A percentile compares a stretch with the other conserved stretches of the same genome.
Conservation (phyloP, 2,329 filamentous ascomycete species). For the Aspergillus sclerotialis region DNA sequence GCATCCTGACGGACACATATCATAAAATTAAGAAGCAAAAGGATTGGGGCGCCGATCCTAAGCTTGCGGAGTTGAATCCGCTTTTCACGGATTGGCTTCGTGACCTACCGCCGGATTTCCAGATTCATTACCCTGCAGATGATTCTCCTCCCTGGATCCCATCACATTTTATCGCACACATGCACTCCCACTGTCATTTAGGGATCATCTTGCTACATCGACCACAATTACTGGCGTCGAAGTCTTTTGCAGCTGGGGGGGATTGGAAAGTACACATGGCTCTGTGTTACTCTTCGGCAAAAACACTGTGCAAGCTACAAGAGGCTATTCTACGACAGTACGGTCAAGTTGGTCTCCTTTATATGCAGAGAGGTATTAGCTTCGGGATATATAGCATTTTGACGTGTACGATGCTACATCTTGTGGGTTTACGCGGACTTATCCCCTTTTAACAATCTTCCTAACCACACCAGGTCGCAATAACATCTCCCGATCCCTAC, state of each 20-base stretch:
- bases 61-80: constrained; percentile 72
- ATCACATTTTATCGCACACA: constrained; percentile 80
- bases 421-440: constrained; percentile 57
- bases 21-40: constrained; percentile 65
- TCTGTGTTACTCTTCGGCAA: constrained; percentile 76
- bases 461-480: constrained; percentile 62
- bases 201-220: constrained; percentile 80
- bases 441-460: background rate
- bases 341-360: constrained; percentile 72
- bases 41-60: constrained; percentile 81
- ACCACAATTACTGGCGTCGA: constrained; percentile 73
- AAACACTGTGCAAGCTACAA: constrained; percentile 76
- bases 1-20: constrained; percentile 69
- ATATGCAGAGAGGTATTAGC: constrained; percentile 90
- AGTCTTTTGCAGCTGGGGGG: constrained; percentile 62
- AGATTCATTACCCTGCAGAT: constrained; percentile 69
- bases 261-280: constrained; percentile 85
- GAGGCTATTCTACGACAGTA: constrained; percentile 72
- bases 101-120: constrained; percentile 70
- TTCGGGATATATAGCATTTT: constrained; percentile 91
- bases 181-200: constrained; percentile 84
- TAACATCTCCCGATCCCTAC: constrained; percentile 87
- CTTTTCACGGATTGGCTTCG: constrained; percentile 68
- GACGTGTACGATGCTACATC: constrained; percentile 84
- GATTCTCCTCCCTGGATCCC: constrained; percentile 76